phyloP scores from a whole-genome alignment of 1,284 basidiomycete genomes.

The Grifola frondosa region DNA sequence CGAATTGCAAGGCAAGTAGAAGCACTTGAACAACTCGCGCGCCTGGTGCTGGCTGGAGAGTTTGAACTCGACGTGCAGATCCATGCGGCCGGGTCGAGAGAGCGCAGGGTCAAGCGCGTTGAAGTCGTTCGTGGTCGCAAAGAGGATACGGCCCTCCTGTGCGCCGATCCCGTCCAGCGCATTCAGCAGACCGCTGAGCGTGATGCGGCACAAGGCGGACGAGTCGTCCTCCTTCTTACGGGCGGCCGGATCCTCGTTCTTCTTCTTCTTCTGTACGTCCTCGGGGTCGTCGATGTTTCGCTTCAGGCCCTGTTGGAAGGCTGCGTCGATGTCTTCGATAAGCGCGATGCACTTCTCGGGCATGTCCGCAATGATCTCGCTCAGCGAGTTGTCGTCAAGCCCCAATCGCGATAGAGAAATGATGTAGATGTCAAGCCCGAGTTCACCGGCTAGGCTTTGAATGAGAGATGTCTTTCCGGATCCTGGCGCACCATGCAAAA shows the following conservation, averaged over 20 bases:
- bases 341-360: constrained; percentile 72
- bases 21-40: constrained; percentile 58
- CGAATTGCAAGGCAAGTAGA: constrained; percentile 57
- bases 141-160: constrained; percentile 74
- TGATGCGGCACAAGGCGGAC: constrained; percentile 41
- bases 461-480: constrained; percentile 77
- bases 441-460: constrained; percentile 73
- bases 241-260: constrained; percentile 3
- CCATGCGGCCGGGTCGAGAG: constrained; percentile 77
- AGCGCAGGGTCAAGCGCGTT: constrained; percentile 67
- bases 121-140: constrained; percentile 77
- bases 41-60: constrained; percentile 68
- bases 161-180: constrained; percentile 75
- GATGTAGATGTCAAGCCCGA: constrained; percentile 73
- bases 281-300: constrained; percentile 36
- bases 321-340: constrained; percentile 82
- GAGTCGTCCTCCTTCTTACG: constrained; percentile 8
- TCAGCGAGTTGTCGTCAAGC: constrained; percentile 65
- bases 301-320: constrained; percentile 58
- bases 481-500: constrained; percentile 72
- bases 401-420: constrained; percentile 70
- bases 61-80: constrained; percentile 74
- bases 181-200: constrained; percentile 71
- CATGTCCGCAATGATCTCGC: constrained; percentile 59
- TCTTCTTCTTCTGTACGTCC: constrained; percentile 13